Evolutionary conservation across 495 filamentous ascomycete genomes (phyloP).

Genomic region (Hyphodiscus hymeniophilus): DNA sequence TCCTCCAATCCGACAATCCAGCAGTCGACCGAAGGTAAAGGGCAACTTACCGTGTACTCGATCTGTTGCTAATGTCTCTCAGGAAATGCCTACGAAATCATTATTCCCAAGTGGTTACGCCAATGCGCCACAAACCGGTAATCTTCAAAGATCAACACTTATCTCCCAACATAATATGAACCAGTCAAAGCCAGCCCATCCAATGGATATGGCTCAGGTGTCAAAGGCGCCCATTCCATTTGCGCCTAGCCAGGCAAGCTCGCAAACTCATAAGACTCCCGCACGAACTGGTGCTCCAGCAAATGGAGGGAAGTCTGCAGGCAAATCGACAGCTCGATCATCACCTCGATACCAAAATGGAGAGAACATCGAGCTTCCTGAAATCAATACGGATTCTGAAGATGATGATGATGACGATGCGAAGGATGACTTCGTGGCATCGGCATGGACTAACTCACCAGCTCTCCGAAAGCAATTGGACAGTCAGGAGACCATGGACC

Average conservation of each 20-base stretch:
- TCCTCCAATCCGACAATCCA: constrained; percentile 76
- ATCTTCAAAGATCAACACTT: constrained; percentile 20
- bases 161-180: constrained; percentile 33
- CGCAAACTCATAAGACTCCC: constrained; percentile 54
- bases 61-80: constrained; percentile 11
- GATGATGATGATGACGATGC: constrained; percentile 63
- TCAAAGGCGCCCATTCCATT: constrained; percentile 87
- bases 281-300: constrained; percentile 36
- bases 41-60: not conserved
- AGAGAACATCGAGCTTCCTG: constrained; percentile 76
- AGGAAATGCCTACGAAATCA: constrained; percentile 55
- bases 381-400: constrained; percentile 82
- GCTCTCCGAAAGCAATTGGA: constrained; percentile 60
- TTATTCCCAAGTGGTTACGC: constrained; percentile 56
- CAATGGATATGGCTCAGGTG: constrained; percentile 71
- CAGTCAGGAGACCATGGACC: constrained; percentile 74
- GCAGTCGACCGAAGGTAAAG: constrained; percentile 63
- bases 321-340: constrained; percentile 51
- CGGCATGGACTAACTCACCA: constrained; percentile 80
- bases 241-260: constrained; percentile 46
- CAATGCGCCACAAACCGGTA: constrained; percentile 41
- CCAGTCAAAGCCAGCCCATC: constrained; percentile 53
- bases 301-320: constrained; percentile 33
- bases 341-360: constrained; percentile 74
- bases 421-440: constrained; percentile 44